Evolutionary conservation across 1,284 basidiomycete species (phyloP).

Genomic region (Sporisorium graminicola): DNA sequence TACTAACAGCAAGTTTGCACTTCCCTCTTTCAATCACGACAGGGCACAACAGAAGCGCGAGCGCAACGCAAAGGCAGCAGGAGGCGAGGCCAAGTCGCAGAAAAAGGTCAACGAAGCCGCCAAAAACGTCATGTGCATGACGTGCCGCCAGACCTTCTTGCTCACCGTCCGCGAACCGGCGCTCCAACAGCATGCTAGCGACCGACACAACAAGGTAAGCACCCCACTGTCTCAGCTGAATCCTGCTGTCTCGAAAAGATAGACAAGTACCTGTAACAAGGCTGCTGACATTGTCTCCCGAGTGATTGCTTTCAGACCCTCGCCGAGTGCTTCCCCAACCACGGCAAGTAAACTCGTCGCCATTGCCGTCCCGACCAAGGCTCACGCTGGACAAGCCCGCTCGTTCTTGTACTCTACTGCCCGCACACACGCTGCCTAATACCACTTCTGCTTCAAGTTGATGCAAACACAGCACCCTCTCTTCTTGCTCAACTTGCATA

Average conservation of each 20-base stretch:
- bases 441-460: background rate
- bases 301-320: slow-evolving; percentile 19
- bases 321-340: slow-evolving; percentile 51
- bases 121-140: slow-evolving; percentile 71
- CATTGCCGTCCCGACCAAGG: background rate
- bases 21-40: background rate
- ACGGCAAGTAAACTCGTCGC: slow-evolving; percentile 22
- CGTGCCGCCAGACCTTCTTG: slow-evolving; percentile 73
- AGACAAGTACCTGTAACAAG: background rate
- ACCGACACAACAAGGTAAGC: slow-evolving; percentile 64
- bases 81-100: slow-evolving; percentile 63
- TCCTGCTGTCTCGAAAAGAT: background rate
- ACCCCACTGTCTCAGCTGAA: no score
- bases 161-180: slow-evolving; percentile 71
- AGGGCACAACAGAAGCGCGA: slow-evolving; percentile 69
- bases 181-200: slow-evolving; percentile 57
- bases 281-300: background rate
- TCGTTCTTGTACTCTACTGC: background rate
- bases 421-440: background rate
- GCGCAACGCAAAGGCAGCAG: slow-evolving; percentile 62
- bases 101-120: slow-evolving; percentile 70
- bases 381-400: background rate
- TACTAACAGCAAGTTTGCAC: background rate
- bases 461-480: no score
- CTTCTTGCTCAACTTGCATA: background rate